Evolutionary conservation across 73 alveolate genomes (phyloP), one percentile per base, ranked within the genome.

Genomic region (Paramecium tetraurelia): DNA sequence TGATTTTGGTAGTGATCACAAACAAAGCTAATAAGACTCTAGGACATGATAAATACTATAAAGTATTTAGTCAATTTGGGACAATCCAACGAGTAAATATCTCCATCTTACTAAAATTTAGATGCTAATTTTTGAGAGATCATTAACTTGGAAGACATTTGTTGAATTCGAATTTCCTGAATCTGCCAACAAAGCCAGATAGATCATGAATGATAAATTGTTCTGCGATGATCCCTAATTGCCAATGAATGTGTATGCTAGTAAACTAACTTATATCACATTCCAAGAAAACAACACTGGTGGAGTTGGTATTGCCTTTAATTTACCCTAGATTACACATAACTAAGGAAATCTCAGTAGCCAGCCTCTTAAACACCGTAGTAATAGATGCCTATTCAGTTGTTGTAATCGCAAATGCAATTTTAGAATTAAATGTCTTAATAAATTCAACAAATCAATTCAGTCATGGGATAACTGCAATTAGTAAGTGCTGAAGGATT

Each of bases 261-360:
- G 89, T 5, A 76, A 76, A 41, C 70, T 76, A 1, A 24, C 40
- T 4, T 38, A 40, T 35, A 76, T 76, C 35, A 76, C 89, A 38
- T 76, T 76, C 70, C 58, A 76, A 76, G 89, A 76, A 18, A 76
- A 76, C 41, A 76, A 76, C 46, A 76, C 89, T 18, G 89, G 89
- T 20, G 89, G 89, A 4, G 89, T 76, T 24, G 89, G 89, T 76
- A 76, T 48, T 35, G 20, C 9, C n/a, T n/a, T 35, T 76, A 44
- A 22, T 20, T 20, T 76, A 40, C 22, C 8, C 1, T 76, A 76
- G 89, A 76, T 76, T 76, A 76, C 46, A 76, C 89, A 33, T 31
- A 14, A 22, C n/a, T 76, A 40, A 11, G 89, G 5, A 33, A 76
- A 16, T 38, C 38, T 31, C 21, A 76, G 14, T 27, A 59, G 77